A percentile compares a stretch with the other conserved stretches of the same genome.
Evolutionary conservation across 2,329 filamentous ascomycete genomes (phyloP).

Genomic region (Phyllosticta capitalensis): DNA sequence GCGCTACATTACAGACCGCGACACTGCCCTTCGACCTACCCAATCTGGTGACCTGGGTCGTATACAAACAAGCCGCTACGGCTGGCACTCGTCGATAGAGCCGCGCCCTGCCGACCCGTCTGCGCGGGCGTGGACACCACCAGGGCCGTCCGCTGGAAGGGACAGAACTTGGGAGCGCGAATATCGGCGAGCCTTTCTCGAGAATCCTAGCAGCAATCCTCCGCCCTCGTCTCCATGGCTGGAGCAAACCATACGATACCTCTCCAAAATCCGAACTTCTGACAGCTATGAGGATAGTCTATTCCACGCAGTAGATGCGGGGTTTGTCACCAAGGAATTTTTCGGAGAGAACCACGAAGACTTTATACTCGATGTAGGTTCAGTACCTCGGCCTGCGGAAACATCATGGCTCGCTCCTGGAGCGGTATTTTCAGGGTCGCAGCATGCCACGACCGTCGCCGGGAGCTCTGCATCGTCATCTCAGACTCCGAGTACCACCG

Average conservation of each 20-base stretch:
- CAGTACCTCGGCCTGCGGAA: slow-evolving; percentile 40
- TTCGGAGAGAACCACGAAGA: slow-evolving; percentile 45
- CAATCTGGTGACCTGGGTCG: slow-evolving; percentile 14
- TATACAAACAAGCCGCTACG: slow-evolving; percentile 7
- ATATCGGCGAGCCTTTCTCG: slow-evolving; percentile 21
- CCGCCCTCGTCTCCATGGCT: slow-evolving; percentile 30
- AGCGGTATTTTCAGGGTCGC: slow-evolving; percentile 50
- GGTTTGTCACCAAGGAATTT: slow-evolving; percentile 44
- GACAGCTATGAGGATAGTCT: slow-evolving; percentile 46
- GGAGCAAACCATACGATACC: slow-evolving; percentile 52
- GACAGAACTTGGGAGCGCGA: slow-evolving; percentile 15
- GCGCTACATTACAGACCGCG: slow-evolving; percentile 32
- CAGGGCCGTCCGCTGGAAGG: slow-evolving; percentile 1
- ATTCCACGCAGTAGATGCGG: slow-evolving; percentile 42
- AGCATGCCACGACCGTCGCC: slow-evolving; percentile 42
- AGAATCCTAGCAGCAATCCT: slow-evolving; percentile 17
- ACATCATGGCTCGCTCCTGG: slow-evolving; percentile 56
- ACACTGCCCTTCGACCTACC: slow-evolving; percentile 17
- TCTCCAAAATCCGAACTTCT: slow-evolving; percentile 48
- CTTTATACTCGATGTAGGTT: slow-evolving; percentile 47
- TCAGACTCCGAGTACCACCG: slow-evolving; percentile 11
- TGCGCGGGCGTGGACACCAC: not conserved
- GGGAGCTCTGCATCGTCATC: slow-evolving; percentile 15
- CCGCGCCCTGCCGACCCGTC: not conserved
- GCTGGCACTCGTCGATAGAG: not conserved